Conservation (phyloP, 495 filamentous ascomycete species). For the Hyaloscypha hepaticicola region DNA sequence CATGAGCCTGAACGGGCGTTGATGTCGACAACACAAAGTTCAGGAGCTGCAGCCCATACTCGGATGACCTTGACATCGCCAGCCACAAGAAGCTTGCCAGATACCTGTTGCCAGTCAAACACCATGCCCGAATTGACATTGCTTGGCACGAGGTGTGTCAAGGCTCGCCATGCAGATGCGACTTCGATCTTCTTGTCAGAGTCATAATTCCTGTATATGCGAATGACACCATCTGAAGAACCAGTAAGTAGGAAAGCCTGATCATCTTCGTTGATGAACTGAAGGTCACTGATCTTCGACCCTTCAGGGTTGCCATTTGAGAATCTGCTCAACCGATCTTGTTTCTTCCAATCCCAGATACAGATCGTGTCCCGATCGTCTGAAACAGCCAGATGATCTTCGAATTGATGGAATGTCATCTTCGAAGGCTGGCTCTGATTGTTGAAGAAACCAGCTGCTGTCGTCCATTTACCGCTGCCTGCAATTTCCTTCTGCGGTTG, state of each 20-base stretch:
- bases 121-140: conserved; percentile 93
- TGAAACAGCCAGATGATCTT: conserved; percentile 90
- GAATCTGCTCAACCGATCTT: conserved; percentile 74
- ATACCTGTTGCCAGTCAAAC: conserved; percentile 98
- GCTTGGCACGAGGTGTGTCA: conserved; percentile 88
- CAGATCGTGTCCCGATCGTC: conserved; percentile 87
- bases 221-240: conserved; percentile 89
- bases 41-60: conserved; percentile 91
- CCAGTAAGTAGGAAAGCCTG: conserved; percentile 92
- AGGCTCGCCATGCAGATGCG: conserved; percentile 86
- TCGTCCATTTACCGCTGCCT: conserved; percentile 80
- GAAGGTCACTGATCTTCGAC: conserved; percentile 89
- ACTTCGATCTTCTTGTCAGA: conserved; percentile 70
- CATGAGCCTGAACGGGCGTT: conserved; percentile 93
- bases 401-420: conserved; percentile 97
- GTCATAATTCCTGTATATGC: conserved; percentile 91
- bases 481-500: conserved; percentile 90
- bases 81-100: conserved; percentile 88
- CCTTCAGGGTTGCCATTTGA: conserved; percentile 90
- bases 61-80: conserved; percentile 94
- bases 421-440: conserved; percentile 85
- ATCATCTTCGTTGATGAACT: conserved; percentile 98
- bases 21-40: conserved; percentile 92
- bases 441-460: conserved; percentile 71
- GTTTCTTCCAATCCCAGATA: conserved; percentile 89